Conservation (phyloP, 2,329 filamentous ascomycete species). For the Aspergillus alliaceus region DNA sequence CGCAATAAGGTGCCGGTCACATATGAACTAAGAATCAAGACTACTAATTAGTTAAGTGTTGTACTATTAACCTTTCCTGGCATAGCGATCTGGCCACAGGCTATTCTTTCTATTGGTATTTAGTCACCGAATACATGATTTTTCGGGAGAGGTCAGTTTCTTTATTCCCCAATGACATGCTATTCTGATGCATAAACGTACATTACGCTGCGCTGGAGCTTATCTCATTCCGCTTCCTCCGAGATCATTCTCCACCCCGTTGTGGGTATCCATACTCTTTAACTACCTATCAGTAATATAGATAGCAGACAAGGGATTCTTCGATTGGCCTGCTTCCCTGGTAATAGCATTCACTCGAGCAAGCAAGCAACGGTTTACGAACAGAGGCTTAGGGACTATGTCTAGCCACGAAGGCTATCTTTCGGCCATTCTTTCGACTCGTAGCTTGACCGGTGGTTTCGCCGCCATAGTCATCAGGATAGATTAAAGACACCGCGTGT, state of each 20-base stretch:
- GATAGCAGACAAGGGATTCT: neutral
- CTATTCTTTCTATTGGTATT: too few species aligned
- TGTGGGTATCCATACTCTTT: neutral
- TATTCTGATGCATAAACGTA: too few species aligned
- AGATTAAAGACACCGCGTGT: neutral
- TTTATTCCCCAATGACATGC: too few species aligned
- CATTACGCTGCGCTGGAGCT: too few species aligned
- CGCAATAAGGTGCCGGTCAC: neutral
- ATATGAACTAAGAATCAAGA: neutral
- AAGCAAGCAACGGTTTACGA: neutral
- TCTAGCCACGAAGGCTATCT: neutral
- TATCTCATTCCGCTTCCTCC: too few species aligned
- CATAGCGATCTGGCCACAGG: too few species aligned
- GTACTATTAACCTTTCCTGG: too few species aligned
- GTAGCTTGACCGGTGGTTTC: neutral
- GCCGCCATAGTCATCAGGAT: neutral
- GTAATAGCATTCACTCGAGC: too few species aligned
- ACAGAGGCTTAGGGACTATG: neutral
- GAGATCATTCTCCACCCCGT: neutral
- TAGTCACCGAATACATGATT: too few species aligned
- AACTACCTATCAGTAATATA: neutral
- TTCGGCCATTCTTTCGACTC: neutral
- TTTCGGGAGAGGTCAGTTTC: too few species aligned
- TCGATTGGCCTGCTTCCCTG: too few species aligned
- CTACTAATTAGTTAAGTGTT: too few species aligned